Percentiles rank a stretch among this genome's conserved stretches.
Conservation (phyloP, 1,139 yeast genomes). For the Geotrichum reessii region DNA sequence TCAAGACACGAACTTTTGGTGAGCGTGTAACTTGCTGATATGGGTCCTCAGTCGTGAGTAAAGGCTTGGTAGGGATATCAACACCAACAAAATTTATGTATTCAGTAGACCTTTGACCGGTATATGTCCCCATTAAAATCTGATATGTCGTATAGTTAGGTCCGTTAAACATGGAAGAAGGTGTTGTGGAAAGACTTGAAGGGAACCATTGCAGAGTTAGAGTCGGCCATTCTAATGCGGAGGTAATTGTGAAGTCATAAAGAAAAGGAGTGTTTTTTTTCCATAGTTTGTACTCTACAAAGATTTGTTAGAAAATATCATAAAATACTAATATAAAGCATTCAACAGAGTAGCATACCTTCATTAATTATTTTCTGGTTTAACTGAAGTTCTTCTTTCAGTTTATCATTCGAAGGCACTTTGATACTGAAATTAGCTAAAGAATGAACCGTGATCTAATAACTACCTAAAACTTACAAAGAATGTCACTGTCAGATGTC, state of each 20-base stretch:
- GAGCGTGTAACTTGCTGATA: slow-evolving; percentile 7
- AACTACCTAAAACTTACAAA: slow-evolving; percentile 4
- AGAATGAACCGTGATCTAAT: neutral
- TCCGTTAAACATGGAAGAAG: slow-evolving; percentile 15
- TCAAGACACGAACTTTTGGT: slow-evolving; percentile 13
- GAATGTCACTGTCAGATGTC: slow-evolving; percentile 11
- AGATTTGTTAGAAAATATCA: neutral
- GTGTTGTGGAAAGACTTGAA: slow-evolving; percentile 17
- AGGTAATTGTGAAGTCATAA: slow-evolving; percentile 69
- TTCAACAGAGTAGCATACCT: slow-evolving; percentile 24
- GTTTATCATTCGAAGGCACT: slow-evolving; percentile 16
- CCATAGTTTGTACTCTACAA: slow-evolving; percentile 49
- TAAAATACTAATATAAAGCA: slow-evolving; percentile 5
- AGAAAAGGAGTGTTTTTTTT: slow-evolving; percentile 84
- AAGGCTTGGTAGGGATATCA: slow-evolving; percentile 50
- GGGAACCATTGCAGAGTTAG: slow-evolving; percentile 40
- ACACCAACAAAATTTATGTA: slow-evolving; percentile 72
- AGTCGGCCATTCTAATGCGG: slow-evolving; percentile 57
- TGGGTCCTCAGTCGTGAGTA: slow-evolving; percentile 22
- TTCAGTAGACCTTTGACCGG: slow-evolving; percentile 32
- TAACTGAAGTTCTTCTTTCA: slow-evolving; percentile 46
- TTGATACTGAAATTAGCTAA: neutral
- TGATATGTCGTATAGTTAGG: slow-evolving; percentile 29
- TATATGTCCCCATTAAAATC: slow-evolving; percentile 74
- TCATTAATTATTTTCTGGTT: slow-evolving; percentile 44